A percentile compares a stretch with the other conserved stretches of the same genome.
Conservation (phyloP, 306 rosid genomes). For the Prunus padus region DNA sequence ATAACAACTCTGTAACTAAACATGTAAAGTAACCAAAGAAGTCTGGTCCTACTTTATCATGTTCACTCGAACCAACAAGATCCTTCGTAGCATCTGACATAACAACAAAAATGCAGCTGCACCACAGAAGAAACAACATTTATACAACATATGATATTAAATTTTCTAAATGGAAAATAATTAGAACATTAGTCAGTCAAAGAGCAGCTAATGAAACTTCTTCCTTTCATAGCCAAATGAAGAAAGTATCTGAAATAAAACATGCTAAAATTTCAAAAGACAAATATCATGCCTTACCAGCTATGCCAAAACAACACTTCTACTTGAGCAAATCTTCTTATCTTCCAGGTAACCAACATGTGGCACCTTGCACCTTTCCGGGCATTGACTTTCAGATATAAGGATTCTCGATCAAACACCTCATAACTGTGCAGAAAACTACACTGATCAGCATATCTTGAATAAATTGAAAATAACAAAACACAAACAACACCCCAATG, state of each 20-base stretch:
- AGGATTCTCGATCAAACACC: not conserved
- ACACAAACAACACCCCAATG: not conserved
- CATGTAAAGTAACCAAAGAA: constrained; percentile 66
- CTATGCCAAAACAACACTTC: constrained; percentile 1
- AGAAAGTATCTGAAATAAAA: not conserved
- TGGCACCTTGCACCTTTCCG: not conserved
- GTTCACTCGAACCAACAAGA: constrained; percentile 31
- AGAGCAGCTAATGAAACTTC: not conserved
- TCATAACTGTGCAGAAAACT: not conserved
- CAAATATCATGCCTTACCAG: not conserved
- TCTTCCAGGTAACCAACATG: not conserved
- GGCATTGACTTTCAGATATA: not conserved
- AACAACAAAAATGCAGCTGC: constrained; percentile 38
- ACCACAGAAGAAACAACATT: constrained; percentile 30
- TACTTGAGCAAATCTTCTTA: constrained; percentile 1
- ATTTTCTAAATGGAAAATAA: not conserved
- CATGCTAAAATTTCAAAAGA: not conserved
- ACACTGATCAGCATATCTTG: constrained; percentile 8
- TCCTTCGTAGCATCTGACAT: constrained; percentile 58
- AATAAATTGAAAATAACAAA: not conserved
- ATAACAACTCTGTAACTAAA: constrained; percentile 55
- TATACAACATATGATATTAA: not conserved
- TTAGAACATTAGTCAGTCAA: not conserved
- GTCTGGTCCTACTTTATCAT: constrained; percentile 62
- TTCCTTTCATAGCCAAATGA: not conserved